These are phyloP conservation scores for Phytophthora pluvialis DNA, from an alignment of 352 stramenopile genomes.

Conservation along the genomic window DNA sequence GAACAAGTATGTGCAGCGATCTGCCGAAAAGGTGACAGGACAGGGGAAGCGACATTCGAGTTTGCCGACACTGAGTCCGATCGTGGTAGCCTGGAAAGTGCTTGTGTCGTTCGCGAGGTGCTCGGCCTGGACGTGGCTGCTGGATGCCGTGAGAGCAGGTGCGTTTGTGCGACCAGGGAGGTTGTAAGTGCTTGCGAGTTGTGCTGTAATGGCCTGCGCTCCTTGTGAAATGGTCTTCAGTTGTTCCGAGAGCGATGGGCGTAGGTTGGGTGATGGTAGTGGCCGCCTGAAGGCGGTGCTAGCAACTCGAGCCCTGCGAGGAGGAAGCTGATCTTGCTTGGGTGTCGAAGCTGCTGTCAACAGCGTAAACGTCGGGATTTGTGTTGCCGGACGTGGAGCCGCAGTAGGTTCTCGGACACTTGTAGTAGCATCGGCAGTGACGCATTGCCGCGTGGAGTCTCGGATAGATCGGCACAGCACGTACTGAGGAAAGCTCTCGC, in stretches of 20 bases:
- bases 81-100: constrained; percentile 56
- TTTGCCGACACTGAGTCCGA: constrained; percentile 53
- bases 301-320: constrained; percentile 9
- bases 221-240: constrained; percentile 61
- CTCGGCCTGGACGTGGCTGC: neutral
- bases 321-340: constrained; percentile 9
- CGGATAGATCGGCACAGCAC: constrained; percentile 44
- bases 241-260: constrained; percentile 69
- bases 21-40: constrained; percentile 50
- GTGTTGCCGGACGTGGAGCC: neutral
- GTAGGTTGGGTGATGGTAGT: constrained; percentile 19
- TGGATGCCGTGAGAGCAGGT: constrained; percentile 5
- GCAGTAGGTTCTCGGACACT: neutral
- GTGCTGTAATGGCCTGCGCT: constrained; percentile 55
- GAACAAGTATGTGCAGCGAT: constrained; percentile 73
- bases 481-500: constrained; percentile 68
- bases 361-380: constrained; percentile 9
- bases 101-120: constrained; percentile 4
- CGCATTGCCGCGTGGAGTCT: constrained; percentile 4
- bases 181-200: constrained; percentile 54
- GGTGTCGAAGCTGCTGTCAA: constrained; percentile 8
- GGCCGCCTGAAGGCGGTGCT: constrained; percentile 6
- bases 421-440: neutral
- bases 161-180: constrained; percentile 25
- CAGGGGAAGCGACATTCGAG: constrained; percentile 73